Conservation (phyloP, 225 moss, liverwort and hornwort species). For the Asterella californica region DNA sequence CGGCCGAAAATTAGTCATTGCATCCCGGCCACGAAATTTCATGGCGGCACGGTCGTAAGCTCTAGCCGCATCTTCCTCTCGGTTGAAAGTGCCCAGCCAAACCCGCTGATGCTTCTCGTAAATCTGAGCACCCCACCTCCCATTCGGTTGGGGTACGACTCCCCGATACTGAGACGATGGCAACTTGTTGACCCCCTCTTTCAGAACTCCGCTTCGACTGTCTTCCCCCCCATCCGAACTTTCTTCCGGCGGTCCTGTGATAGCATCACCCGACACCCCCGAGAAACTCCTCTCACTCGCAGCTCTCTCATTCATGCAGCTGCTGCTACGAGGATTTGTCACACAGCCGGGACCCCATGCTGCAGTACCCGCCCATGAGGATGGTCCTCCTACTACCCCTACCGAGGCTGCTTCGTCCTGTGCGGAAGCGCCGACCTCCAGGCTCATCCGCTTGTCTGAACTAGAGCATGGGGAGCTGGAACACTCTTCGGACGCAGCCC, state of each 20-base stretch:
- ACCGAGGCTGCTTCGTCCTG: slow-evolving; percentile 8
- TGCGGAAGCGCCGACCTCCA: slow-evolving; percentile 22
- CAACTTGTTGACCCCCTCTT: slow-evolving; percentile 65
- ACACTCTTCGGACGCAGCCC: slow-evolving; percentile 32
- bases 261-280: slow-evolving; percentile 40
- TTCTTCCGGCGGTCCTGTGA: slow-evolving; percentile 50
- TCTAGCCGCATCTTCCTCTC: slow-evolving; percentile 93
- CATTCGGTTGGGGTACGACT: slow-evolving; percentile 97
- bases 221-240: slow-evolving; percentile 86
- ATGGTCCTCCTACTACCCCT: slow-evolving; percentile 1
- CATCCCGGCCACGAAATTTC: slow-evolving; percentile 95
- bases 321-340: slow-evolving; percentile 18
- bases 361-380: slow-evolving; percentile 30
- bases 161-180: slow-evolving; percentile 98
- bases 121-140: slow-evolving; percentile 98
- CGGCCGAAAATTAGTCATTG: slow-evolving; percentile 93
- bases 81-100: slow-evolving; percentile 97
- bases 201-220: slow-evolving; percentile 45
- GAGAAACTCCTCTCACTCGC: slow-evolving; percentile 37
- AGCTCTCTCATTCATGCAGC: slow-evolving; percentile 5
- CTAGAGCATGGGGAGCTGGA: slow-evolving; percentile 43
- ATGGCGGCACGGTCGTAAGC: slow-evolving; percentile 93
- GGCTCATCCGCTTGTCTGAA: slow-evolving; percentile 18
- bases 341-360: slow-evolving; percentile 28
- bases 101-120: slow-evolving; percentile 99